Base-by-base conservation (phyloP, 2,329 filamentous ascomycete genomes). In the Ambrosiella xylebori region DNA sequence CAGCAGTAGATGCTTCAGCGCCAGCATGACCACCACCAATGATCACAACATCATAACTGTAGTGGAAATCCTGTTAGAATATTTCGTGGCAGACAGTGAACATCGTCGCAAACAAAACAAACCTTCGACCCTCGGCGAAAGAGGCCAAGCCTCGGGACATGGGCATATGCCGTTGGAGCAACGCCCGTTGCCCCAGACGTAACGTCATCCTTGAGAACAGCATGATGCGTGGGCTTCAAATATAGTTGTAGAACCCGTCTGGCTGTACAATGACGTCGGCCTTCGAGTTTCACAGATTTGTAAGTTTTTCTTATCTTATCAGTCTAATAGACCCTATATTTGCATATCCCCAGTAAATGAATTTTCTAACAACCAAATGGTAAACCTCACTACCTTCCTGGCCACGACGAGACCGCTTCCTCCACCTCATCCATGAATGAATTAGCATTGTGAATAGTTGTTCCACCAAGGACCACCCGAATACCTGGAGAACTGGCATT, bases 11-110 rank as follows among this genome's bases (percentile, higher is more conserved):
- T 60, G 93, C 93, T 75, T 98, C 93, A 57, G 89, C 86, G 54
- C 93, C 93, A 59, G 93, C 93, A 74, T 98, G 93, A 36, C 93
- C 93, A 61, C 93, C 93, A 57, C 93, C 93, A 62, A 98, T 89
- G 1, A 98, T 90, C 40, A 98, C 77, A 54, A 98, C 93, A 78
- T 98, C 91, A 67, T 80, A 77, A 60, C 84, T 87, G 61, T 38
- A 13, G 19, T 40, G 15, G 37, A 47, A 47, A 27, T 27, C 27
- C 5, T 27, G 27, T 27, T 27, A 27, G 27, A 27, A 27, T 3
- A 27, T 27, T 27, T 27, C 35, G 52, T 19, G 51, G 27, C 15
- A 50, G n/a, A 27, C 40, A 17, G 56, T 57, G 15, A 57, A 27
- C 27, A 3, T 36, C 3, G 39, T n/a, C 11, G n/a, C n/a, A 41